Conservation (phyloP, 2,329 filamentous ascomycete species). For the Penicillium sumatraense region DNA sequence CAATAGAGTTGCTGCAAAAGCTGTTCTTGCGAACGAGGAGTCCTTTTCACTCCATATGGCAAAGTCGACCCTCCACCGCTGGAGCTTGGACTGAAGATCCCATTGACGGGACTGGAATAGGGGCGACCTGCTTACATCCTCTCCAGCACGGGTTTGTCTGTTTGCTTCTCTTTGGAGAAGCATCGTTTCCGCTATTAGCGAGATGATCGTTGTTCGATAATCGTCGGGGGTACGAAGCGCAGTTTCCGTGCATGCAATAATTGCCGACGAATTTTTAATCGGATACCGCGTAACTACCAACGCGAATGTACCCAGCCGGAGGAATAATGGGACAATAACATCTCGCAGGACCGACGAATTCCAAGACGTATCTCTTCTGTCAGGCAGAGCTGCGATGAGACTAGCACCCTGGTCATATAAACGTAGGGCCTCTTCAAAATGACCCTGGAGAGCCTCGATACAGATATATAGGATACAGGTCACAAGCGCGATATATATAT, state of each 20-base stretch:
- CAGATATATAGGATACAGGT: constrained; percentile 36
- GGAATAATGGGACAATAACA: constrained; percentile 31
- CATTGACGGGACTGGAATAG: constrained; percentile 9
- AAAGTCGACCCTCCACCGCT: background rate
- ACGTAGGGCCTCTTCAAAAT: constrained; percentile 22
- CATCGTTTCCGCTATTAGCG: constrained; percentile 9
- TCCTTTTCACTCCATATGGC: background rate
- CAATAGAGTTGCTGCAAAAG: background rate
- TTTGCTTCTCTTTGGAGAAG: constrained; percentile 22
- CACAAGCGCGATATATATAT: constrained; percentile 29
- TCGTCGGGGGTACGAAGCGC: constrained; percentile 1
- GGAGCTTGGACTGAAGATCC: constrained; percentile 5
- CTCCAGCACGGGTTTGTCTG: constrained; percentile 2
- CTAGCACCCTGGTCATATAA: constrained; percentile 31
- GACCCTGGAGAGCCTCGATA: constrained; percentile 31
- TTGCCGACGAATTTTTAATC: background rate
- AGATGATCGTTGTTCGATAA: constrained; percentile 19
- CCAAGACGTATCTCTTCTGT: background rate
- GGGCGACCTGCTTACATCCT: constrained; percentile 1
- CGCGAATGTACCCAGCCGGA: constrained; percentile 28
- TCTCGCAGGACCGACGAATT: constrained; percentile 17
- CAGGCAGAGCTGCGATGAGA: constrained; percentile 22
- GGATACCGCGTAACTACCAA: background rate
- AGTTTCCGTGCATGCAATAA: constrained; percentile 13
- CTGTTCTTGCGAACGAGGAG: background rate